Percentiles rank a stretch among this genome's conserved stretches.
phyloP scores from a whole-genome alignment of 305 asterid genomes.

The Solanum hybrid region DNA sequence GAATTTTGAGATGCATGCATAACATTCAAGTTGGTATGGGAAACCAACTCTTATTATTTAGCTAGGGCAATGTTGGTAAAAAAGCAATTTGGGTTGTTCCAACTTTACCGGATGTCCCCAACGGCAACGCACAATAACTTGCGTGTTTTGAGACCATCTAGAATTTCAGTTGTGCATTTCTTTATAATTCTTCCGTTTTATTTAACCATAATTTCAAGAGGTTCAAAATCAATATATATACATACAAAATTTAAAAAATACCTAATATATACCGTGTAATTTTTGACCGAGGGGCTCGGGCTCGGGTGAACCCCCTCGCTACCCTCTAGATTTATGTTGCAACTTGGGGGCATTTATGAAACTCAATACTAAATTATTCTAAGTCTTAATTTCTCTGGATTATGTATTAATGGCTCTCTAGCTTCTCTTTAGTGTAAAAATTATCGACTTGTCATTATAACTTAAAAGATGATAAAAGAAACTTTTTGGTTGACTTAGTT shows the following conservation, averaged over 20 bases:
- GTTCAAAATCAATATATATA: background rate
- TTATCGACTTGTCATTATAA: background rate
- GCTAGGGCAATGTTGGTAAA: background rate
- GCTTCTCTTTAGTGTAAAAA: background rate
- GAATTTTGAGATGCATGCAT: background rate
- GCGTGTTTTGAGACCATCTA: background rate
- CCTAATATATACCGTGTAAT: background rate
- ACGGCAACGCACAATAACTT: background rate
- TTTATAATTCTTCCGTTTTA: background rate
- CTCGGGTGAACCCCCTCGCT: background rate
- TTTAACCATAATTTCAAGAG: constrained; percentile 9
- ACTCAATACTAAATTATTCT: background rate
- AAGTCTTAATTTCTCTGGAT: background rate
- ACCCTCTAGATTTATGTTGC: background rate
- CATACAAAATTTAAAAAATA: background rate
- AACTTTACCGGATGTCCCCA: background rate
- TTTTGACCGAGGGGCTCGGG: background rate
- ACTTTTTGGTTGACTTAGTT: background rate
- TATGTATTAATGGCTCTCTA: background rate
- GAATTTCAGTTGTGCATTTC: background rate
- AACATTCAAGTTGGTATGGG: background rate
- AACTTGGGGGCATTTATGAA: background rate
- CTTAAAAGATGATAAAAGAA: background rate
- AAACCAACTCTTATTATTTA: constrained; percentile 1
- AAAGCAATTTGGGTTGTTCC: background rate